Base-by-base conservation (phyloP, 2,329 filamentous ascomycete genomes). In the Talaromyces sp. region DNA sequence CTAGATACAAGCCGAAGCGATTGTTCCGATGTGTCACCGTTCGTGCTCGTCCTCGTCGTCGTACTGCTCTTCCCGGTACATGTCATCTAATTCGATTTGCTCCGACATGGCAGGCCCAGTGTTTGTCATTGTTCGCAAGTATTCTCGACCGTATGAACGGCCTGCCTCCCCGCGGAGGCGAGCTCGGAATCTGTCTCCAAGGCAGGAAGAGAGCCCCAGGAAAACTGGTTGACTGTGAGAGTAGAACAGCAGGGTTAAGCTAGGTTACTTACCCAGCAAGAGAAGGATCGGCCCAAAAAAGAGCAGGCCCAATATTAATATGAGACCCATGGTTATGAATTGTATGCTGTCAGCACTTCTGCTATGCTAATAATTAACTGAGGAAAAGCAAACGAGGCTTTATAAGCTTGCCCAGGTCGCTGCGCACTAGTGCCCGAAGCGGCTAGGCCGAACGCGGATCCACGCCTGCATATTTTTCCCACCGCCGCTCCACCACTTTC, bases 41-140 rank as follows among this genome's bases (percentile, higher is more conserved):
- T 44, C 53, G 13, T 49, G 61, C 53, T 63, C 57, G 27, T 75
- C 70, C 33, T 62, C 61, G 65, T 61, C 55, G 39, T 75, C 70
- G 44, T 75, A 70, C 64, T 71, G 69, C 47, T 76, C 71, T 57
- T 80, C 76, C 30, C 77, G 76, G 59, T 86, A 74, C 81, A 86
- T 84, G 61, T 85, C 81, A 64, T 86, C 82, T 80, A 87, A 78
- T 71, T 87, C 84, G 63, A 87, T 86, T 64, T 86, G 83, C 68
- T 87, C 84, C 69, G 84, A 86, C 63, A 84, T 81, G 9, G 79
- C 80, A 36, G 79, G 76, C 7, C 80, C 81, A 8, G 80, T 79
- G 47, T 80, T 81, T n/a, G 81, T 80, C 72, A 87, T 81, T 15
- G 80, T 81, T 51, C 82, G 78, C 49, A 84, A 80, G 65, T 86